Evolutionary conservation across 108 stramenopile species (phyloP), one percentile per base, ranked within the genome.

Genomic region (Tribonema minus): DNA sequence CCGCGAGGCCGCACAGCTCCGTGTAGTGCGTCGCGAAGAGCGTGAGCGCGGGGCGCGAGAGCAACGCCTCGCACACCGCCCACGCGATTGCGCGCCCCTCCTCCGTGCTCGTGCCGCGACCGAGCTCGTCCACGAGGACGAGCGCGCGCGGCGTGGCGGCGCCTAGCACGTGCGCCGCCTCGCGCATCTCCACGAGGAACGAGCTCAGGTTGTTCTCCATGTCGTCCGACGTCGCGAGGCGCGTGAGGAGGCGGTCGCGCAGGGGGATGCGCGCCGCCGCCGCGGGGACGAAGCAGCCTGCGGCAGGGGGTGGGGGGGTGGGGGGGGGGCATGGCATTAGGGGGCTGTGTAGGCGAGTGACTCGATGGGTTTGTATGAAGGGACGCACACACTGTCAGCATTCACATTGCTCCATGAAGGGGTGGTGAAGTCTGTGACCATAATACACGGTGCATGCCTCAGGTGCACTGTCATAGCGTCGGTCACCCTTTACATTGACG

Each of bases 111-210:
- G 82, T 82, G 35, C 82, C 82, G 27, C 82, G 79, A 3, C 82
- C 82, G 25, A 82, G 79, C 58, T 82, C 82, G 72, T 82, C 82
- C 20, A 82, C 33, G 59, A 79, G 33, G 29, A 79, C 68, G 67
- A 69, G 68, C 58, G 89, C 88, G 1, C 91, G 84, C 58, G 87
- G 89, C 20, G 94, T 92, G 20, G 93, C 94, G 31, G 87, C 90
- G 33, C 4, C 23, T 0, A 80, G 9, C 29, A 85, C 37, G 61
- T 85, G 80, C 12, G 84, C 69, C 6, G 70, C 61, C 62, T 82
- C 82, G 26, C 39, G 63, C 84, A 83, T 85, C 63, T 85, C 84
- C 40, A 60, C 39, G 29, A 72, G 37, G 26, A 85, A 85, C 9
- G 84, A 83, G 34, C 74, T 76, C 59, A 85, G 23, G 70, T 85